Evolutionary conservation across 768 basidiomycete genomes (phyloP).

Genomic region (Tricholoma terreum): DNA sequence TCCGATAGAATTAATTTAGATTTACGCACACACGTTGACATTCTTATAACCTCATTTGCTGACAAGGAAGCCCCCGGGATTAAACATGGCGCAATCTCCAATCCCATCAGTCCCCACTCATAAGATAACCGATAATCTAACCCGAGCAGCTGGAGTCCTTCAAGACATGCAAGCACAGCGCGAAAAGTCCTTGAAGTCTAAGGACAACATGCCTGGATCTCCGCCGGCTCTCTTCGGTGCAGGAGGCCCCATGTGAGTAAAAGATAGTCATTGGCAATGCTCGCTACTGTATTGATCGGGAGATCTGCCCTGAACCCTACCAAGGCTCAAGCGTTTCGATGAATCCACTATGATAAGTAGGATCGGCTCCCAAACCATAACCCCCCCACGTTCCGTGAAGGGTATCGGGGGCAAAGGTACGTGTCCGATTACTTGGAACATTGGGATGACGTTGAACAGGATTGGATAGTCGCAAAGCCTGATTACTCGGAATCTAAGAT

Average conservation of each 20-base stretch:
- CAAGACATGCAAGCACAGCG: constrained; percentile 46
- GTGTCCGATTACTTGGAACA: constrained; percentile 5
- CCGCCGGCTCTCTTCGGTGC: constrained; percentile 68
- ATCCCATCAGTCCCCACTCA: constrained; percentile 26
- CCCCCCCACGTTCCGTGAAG: constrained; percentile 79
- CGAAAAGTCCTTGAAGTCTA: constrained; percentile 25
- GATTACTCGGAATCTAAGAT: constrained; percentile 99
- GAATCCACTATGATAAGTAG: constrained; percentile 69
- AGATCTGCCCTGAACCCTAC: background rate
- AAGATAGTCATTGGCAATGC: too few species aligned
- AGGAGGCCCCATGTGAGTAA: constrained; percentile 68
- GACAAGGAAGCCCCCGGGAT: too few species aligned
- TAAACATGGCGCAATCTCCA: constrained; percentile 23
- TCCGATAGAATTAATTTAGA: constrained; percentile 8
- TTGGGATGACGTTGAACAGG: constrained; percentile 5
- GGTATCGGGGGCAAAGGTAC: constrained; percentile 88
- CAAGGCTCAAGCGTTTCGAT: constrained; percentile 78
- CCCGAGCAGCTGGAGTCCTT: constrained; percentile 49
- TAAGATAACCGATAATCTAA: constrained; percentile 44
- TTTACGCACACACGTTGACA: too few species aligned
- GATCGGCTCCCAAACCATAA: constrained; percentile 68
- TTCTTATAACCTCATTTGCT: constrained; percentile 14
- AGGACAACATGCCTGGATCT: constrained; percentile 34
- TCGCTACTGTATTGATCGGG: background rate
- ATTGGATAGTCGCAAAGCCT: constrained; percentile 79